A percentile compares a stretch with the other conserved stretches of the same genome.
These are phyloP conservation scores for Suhomyces maxii DNA, from an alignment of 1,139 yeast species.

Conservation along the genomic window DNA sequence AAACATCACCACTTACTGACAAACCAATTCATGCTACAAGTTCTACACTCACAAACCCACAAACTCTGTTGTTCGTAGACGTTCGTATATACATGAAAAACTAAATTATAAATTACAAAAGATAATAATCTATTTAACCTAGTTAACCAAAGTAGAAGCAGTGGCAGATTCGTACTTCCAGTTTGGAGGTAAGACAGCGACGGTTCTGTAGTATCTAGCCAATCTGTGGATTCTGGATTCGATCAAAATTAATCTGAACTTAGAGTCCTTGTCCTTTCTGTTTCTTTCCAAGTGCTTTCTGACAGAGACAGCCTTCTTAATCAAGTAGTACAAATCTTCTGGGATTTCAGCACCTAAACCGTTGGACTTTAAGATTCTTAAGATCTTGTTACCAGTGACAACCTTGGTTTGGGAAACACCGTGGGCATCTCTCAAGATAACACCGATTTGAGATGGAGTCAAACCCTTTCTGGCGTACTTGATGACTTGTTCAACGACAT, in stretches of 20 bases:
- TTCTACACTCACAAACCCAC: not conserved
- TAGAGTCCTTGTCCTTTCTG: slow-evolving; percentile 99
- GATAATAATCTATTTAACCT: slow-evolving; percentile 31
- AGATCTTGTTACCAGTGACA: slow-evolving; percentile 99
- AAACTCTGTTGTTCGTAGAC: not conserved
- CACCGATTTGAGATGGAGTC: slow-evolving; percentile 99
- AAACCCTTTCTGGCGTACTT: slow-evolving; percentile 99
- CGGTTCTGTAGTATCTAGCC: slow-evolving; percentile 99
- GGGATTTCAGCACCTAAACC: slow-evolving; percentile 99
- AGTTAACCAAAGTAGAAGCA: slow-evolving; percentile 99
- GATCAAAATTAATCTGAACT: slow-evolving; percentile 99
- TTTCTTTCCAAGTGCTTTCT: slow-evolving; percentile 99
- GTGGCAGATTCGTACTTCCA: slow-evolving; percentile 99
- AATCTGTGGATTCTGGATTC: slow-evolving; percentile 99
- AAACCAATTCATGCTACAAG: no score
- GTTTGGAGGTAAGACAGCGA: slow-evolving; percentile 98
- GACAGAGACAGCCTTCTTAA: slow-evolving; percentile 99
- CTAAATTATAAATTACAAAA: slow-evolving; percentile 8
- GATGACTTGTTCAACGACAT: slow-evolving; percentile 96
- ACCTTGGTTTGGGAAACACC: slow-evolving; percentile 98
- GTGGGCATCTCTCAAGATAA: slow-evolving; percentile 98
- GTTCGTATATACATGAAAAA: not conserved
- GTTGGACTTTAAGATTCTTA: slow-evolving; percentile 98
- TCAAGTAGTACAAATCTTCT: slow-evolving; percentile 98
- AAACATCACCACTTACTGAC: no score